Base-by-base conservation (phyloP, 257 asterid genomes). In the Handroanthus guayacan region DNA sequence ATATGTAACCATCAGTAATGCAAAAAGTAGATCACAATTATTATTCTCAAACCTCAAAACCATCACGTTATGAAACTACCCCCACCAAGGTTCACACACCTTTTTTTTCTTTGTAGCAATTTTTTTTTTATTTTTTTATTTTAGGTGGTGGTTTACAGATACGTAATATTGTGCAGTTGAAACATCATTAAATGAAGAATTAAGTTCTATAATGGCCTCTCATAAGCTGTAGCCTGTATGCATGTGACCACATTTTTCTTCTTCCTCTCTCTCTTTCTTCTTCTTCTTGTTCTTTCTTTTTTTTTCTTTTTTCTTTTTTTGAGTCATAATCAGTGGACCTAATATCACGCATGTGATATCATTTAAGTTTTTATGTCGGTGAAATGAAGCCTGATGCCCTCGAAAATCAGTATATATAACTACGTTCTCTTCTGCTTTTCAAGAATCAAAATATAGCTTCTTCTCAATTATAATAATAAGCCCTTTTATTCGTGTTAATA, bases 271-370 rank as follows among this genome's bases (percentile, higher is more conserved):
- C 2, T 61, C 34, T 7, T 6, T 14, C 12, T 74, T 3, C 39
- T 69, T 25, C 39, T 5, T 5, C 67, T 62, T 66, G 13, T 5
- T 17, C 44, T 48, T 14, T 8, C 5, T 20, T 1, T 0, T 3
- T 12, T 4, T 43, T 6, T 74, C 31, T 5, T 52, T 48, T 56
- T 11, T 47, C 62, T 41, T 47, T 43, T 73, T 68, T 58, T 14
- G 52, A 60, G 80, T 80, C 81, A 72, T 71, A 82, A 67, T 78
- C 83, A 68, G 66, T 75, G 90, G 83, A 83, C 97, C 97, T 83
- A 81, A 87, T 79, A 88, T 84, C 96, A 87, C 87, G 98, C 96
- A 87, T 88, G 98, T 88, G 97, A 91, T 75, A 75, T 38, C 84
- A 87, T 87, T 82, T 86, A 85, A 89, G 79, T 76, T 65, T 76